These are phyloP conservation scores for Russula griseocarnosa DNA, from an alignment of 768 basidiomycete species.

Conservation along the genomic window DNA sequence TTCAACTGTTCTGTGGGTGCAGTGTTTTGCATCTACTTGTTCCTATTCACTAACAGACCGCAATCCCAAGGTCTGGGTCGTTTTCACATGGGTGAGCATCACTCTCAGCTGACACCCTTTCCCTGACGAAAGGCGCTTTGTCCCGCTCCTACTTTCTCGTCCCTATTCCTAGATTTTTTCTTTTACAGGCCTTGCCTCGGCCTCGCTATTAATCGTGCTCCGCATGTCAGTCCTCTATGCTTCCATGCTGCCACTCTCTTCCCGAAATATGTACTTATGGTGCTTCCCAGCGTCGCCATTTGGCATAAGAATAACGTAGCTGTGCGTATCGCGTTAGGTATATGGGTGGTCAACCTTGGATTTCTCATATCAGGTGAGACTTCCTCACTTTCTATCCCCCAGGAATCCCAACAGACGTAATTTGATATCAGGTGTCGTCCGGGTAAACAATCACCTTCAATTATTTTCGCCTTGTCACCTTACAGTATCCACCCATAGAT, in stretches of 20 bases:
- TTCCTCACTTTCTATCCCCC: background rate
- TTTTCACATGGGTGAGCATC: background rate
- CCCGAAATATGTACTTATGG: background rate
- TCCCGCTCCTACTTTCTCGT: background rate
- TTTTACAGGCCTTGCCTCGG: background rate
- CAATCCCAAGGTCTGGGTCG: background rate
- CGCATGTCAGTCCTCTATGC: background rate
- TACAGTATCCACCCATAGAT: background rate
- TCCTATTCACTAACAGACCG: background rate
- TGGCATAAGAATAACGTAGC: background rate
- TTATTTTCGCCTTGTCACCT: background rate
- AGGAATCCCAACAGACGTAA: background rate
- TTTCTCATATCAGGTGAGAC: background rate
- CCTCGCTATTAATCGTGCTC: background rate
- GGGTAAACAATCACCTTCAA: background rate
- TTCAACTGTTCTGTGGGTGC: background rate
- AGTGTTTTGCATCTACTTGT: background rate
- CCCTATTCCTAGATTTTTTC: background rate
- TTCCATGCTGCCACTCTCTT: background rate
- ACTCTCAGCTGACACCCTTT: background rate
- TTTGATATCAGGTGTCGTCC: background rate
- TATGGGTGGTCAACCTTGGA: background rate
- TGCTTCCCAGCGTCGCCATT: background rate
- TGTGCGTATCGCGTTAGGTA: background rate
- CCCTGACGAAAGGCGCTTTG: background rate